A percentile compares a stretch with the other conserved stretches of the same genome.
Conservation (phyloP, 371 early-diverging fungal genomes). For the Mortierella sp. region DNA sequence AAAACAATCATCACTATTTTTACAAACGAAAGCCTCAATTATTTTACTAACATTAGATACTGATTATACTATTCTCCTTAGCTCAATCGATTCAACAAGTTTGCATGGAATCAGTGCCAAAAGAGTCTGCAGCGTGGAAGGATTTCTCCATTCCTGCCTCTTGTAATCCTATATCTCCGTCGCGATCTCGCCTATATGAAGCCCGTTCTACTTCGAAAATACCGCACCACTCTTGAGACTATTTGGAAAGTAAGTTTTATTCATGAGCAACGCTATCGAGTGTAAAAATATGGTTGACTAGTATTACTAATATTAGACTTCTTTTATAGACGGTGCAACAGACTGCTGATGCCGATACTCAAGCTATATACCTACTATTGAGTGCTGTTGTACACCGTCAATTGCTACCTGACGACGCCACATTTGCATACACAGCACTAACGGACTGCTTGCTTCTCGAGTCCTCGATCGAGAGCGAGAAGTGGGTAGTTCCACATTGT, state of each 20-base stretch:
- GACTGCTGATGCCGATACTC: constrained; percentile 44
- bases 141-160: constrained; percentile 55
- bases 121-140: constrained; percentile 48
- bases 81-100: constrained; percentile 60
- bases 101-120: constrained; percentile 58
- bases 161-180: constrained; percentile 56
- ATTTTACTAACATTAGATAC: not conserved
- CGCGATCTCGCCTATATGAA: constrained; percentile 60
- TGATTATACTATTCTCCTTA: not conserved
- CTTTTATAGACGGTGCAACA: constrained; percentile 36
- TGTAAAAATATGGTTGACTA: not conserved
- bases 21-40: not conserved
- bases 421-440: constrained; percentile 53
- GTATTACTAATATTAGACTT: not conserved
- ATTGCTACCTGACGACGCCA: constrained; percentile 50
- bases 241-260: constrained; percentile 54
- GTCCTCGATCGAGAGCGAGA: constrained; percentile 48
- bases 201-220: constrained; percentile 48
- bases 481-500: constrained; percentile 59
- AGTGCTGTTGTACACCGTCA: constrained; percentile 58
- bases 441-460: constrained; percentile 57
- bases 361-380: constrained; percentile 55
- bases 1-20: not conserved
- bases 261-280: not conserved
- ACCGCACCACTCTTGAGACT: constrained; percentile 45